phyloP scores from a whole-genome alignment of 2,329 filamentous ascomycete species.

The Trichoderma sp. region DNA sequence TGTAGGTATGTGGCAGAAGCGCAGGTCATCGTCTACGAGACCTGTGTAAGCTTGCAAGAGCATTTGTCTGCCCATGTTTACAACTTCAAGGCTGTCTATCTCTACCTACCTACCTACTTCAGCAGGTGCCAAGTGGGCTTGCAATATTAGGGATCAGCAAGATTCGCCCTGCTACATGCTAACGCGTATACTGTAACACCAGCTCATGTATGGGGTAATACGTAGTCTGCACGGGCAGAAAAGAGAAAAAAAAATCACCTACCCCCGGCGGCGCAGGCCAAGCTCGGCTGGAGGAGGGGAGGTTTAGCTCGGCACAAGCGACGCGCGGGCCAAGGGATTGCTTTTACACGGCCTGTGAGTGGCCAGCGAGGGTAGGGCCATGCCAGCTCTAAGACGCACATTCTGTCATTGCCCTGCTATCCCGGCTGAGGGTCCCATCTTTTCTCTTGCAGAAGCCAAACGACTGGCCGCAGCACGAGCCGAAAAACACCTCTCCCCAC shows the following conservation, averaged over 20 bases:
- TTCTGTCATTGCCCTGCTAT: conserved; percentile 25
- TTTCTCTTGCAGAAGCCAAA: conserved; percentile 26
- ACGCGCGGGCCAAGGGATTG: conserved; percentile 34
- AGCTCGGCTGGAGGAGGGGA: conserved; percentile 28
- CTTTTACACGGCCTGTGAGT: conserved; percentile 36
- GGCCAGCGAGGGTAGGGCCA: conserved; percentile 29
- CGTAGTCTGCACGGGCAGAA: neutral
- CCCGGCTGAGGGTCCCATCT: conserved; percentile 23
- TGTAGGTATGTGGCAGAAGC: neutral
- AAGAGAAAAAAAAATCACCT: neutral
- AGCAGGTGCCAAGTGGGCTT: neutral
- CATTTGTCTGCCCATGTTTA: neutral
- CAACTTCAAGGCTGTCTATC: neutral
- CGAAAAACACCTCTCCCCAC: conserved; percentile 36
- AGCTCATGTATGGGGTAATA: neutral
- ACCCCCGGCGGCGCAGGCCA: neutral
- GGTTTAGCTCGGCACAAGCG: conserved; percentile 27
- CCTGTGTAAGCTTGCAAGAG: neutral
- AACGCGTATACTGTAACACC: neutral
- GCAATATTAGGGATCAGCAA: neutral
- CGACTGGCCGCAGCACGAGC: conserved; percentile 31
- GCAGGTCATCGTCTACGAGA: neutral
- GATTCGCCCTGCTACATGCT: neutral
- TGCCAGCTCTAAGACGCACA: conserved; percentile 25
- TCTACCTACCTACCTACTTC: neutral